Evolutionary conservation across 202 grass and related monocot species (phyloP), one percentile per base, ranked within the genome.

Genomic region (Panicum virgatum): DNA sequence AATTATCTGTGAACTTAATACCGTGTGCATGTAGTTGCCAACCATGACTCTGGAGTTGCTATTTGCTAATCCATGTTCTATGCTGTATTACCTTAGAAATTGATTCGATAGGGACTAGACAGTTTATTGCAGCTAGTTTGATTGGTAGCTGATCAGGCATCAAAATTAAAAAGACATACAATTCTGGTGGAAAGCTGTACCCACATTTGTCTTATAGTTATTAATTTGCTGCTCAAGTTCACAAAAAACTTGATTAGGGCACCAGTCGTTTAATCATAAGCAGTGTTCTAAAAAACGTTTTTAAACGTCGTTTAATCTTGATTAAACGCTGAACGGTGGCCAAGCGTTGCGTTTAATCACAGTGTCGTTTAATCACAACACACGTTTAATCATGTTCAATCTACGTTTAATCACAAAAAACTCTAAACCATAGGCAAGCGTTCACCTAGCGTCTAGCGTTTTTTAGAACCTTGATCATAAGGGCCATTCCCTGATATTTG

Each of bases 101-200:
- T 73, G 56, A 59, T 58, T 59, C 16, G 37, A 29, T 77, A 66
- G 23, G 26, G 39, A 47, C 48, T 66, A 48, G 18, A 67, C 68
- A 80, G 44, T 43, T 75, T 40, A 42, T 80, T 42, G 44, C 20
- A 84, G 76, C 80, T 74, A 25, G 38, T 59, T 84, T 88, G 53
- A 51, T 83, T 80, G 69, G 25, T 23, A 12, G 42, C 78, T 80
- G 68, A 22, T 3, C 22, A 76, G 75, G 71, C 64, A 64, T 70
- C 13, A 45, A 84, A 62, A 80, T 75, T 69, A 25, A 84, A 79
- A 43, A 36, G 12, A 47, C 13, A 61, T 51, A 36, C 20, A 42
- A 60, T 40, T 82, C 15, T 80, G 44, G 26, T 84, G 42, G 40
- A 83, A 79, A 27, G 27, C 10, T 15, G 5, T 60, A 80, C 26